Conservation (phyloP, 768 basidiomycete genomes). For the Brasilioporus rufonigricans region DNA sequence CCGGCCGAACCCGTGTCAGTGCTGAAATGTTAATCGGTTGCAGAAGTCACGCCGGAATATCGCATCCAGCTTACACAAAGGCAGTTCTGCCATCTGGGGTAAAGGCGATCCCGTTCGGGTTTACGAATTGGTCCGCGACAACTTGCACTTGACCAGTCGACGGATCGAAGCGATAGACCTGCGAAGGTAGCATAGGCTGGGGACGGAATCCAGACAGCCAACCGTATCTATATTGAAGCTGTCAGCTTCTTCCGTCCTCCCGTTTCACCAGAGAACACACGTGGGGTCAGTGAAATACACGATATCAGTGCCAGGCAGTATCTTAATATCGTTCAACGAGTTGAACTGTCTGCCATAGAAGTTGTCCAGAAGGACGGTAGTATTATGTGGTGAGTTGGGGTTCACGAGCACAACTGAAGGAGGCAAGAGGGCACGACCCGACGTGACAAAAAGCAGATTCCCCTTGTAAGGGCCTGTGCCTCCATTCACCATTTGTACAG, state of each 20-base stretch:
- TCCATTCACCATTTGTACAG: too few species aligned
- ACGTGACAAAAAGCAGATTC: slow-evolving; percentile 58
- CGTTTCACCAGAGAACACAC: slow-evolving; percentile 37
- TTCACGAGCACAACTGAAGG: slow-evolving; percentile 66
- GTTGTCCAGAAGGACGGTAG: slow-evolving; percentile 72
- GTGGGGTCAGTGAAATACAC: slow-evolving; percentile 76
- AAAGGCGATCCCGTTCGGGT: slow-evolving; percentile 75
- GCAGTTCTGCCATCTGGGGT: slow-evolving; percentile 58
- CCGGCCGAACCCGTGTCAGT: slow-evolving; percentile 33
- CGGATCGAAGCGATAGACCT: slow-evolving; percentile 73
- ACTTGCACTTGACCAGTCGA: slow-evolving; percentile 61
- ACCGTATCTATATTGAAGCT: slow-evolving; percentile 49
- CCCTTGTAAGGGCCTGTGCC: slow-evolving; percentile 63
- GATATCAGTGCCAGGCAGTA: slow-evolving; percentile 63
- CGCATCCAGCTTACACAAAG: slow-evolving; percentile 49
- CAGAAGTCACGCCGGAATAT: background rate
- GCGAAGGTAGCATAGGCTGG: slow-evolving; percentile 61
- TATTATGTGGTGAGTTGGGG: slow-evolving; percentile 60
- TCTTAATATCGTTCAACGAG: slow-evolving; percentile 76
- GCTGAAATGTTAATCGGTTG: slow-evolving; percentile 21
- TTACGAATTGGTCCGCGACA: slow-evolving; percentile 72
- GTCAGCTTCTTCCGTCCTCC: background rate
- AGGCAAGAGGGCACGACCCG: slow-evolving; percentile 62
- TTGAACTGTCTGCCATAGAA: slow-evolving; percentile 82
- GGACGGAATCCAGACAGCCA: slow-evolving; percentile 66